These are phyloP conservation scores for Fusarium burgessii DNA, from an alignment of 2,329 filamentous ascomycete genomes.

Conservation along the genomic window DNA sequence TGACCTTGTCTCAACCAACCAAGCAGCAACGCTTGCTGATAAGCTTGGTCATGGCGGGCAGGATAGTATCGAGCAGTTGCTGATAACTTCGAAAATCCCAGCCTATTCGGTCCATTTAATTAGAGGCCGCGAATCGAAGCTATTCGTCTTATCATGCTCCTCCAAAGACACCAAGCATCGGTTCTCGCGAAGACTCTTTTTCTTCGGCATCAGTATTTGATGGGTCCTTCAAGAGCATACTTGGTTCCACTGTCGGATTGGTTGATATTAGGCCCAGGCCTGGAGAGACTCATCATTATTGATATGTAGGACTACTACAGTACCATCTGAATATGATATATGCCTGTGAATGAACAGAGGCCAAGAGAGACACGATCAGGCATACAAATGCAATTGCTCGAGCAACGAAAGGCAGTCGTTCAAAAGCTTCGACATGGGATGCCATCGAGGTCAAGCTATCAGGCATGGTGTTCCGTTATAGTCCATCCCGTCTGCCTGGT, in stretches of 20 bases:
- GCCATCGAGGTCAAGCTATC: background rate
- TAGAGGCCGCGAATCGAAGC: constrained; percentile 1
- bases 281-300: constrained; percentile 1
- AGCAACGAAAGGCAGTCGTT: background rate
- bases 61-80: background rate
- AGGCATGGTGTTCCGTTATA: constrained; percentile 1
- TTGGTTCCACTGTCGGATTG: background rate
- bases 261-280: background rate
- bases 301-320: background rate
- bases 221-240: background rate
- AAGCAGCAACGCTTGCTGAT: constrained; percentile 11
- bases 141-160: constrained; percentile 20
- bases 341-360: background rate
- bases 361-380: background rate
- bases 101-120: background rate
- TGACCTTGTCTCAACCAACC: constrained; percentile 5
- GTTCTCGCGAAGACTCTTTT: background rate
- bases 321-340: background rate
- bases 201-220: background rate
- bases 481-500: constrained; percentile 4
- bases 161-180: background rate
- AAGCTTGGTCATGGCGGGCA: constrained; percentile 3
- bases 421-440: background rate
- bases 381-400: background rate
- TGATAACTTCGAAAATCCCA: constrained; percentile 1